phyloP scores from a whole-genome alignment of 2,329 filamentous ascomycete species.

The Gremmenia infestans region DNA sequence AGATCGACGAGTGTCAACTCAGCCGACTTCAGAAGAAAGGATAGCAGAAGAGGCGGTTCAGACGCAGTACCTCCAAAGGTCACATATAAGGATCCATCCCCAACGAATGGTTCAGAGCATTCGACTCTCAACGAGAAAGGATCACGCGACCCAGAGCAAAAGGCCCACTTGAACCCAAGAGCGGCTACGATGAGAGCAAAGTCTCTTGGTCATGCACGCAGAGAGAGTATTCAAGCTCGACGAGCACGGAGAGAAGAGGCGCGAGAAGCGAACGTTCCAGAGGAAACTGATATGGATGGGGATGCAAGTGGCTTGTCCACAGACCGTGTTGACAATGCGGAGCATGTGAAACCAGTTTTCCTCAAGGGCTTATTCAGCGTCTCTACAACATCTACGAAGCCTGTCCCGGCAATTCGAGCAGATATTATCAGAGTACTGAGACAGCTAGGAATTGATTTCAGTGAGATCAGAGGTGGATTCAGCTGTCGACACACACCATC shows the following conservation, averaged over 20 bases:
- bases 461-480: conserved; percentile 91
- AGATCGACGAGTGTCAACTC: conserved; percentile 91
- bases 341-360: conserved; percentile 88
- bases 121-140: conserved; percentile 51
- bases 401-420: conserved; percentile 74
- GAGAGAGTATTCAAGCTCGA: conserved; percentile 88
- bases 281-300: conserved; percentile 82
- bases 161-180: conserved; percentile 47
- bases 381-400: conserved; percentile 90
- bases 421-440: conserved; percentile 89
- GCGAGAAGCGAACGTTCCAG: conserved; percentile 73
- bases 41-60: conserved; percentile 48
- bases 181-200: conserved; percentile 70
- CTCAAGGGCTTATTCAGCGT: conserved; percentile 97
- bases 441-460: conserved; percentile 84
- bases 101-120: conserved; percentile 75
- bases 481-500: conserved; percentile 83
- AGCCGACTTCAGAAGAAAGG: conserved; percentile 68
- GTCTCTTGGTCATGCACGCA: conserved; percentile 80
- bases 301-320: conserved; percentile 56
- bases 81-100: conserved; percentile 58
- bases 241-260: conserved; percentile 68
- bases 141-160: conserved; percentile 39
- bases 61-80: conserved; percentile 47
- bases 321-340: conserved; percentile 60